phyloP scores from a whole-genome alignment of 2,329 filamentous ascomycete genomes.

The Albophoma yamanashiensis region DNA sequence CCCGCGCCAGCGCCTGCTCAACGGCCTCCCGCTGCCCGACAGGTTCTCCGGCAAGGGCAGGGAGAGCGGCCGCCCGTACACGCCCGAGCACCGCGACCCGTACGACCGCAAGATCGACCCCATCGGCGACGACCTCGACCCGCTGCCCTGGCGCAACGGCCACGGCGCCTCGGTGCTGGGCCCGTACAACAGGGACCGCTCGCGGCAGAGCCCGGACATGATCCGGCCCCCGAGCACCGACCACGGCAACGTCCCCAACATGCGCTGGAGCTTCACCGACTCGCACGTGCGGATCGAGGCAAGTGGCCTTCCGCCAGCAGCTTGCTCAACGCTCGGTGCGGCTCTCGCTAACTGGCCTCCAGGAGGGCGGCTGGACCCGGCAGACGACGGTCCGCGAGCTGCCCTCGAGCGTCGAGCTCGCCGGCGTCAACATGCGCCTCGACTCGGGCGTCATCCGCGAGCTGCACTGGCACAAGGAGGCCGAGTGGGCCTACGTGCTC shows the following conservation, averaged over 20 bases:
- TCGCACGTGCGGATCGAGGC: conserved; percentile 51
- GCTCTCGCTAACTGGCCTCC: background rate
- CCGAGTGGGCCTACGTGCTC: conserved; percentile 68
- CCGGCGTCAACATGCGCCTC: conserved; percentile 69
- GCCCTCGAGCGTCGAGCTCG: conserved; percentile 56
- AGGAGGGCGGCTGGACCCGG: conserved; percentile 61
- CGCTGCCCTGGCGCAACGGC: conserved; percentile 54
- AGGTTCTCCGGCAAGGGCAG: conserved; percentile 26
- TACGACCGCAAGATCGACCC: conserved; percentile 53
- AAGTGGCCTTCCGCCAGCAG: background rate
- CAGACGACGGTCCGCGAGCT: conserved; percentile 61
- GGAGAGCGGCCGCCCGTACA: conserved; percentile 36
- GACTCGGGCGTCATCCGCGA: conserved; percentile 64
- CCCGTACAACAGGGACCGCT: conserved; percentile 57
- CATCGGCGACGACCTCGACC: conserved; percentile 48
- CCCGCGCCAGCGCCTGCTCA: conserved; percentile 42
- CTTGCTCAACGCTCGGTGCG: background rate
- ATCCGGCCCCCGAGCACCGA: conserved; percentile 65
- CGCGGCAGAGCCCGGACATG: conserved; percentile 60
- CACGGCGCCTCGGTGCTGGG: conserved; percentile 56
- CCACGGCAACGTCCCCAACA: conserved; percentile 57
- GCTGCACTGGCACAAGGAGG: conserved; percentile 73
- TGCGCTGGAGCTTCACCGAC: conserved; percentile 62
- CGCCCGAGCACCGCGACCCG: conserved; percentile 47
- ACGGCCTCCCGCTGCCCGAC: conserved; percentile 34